These are phyloP conservation scores for Haplosporangium sp. DNA, from an alignment of 371 early-diverging fungal species.

Conservation along the genomic window DNA sequence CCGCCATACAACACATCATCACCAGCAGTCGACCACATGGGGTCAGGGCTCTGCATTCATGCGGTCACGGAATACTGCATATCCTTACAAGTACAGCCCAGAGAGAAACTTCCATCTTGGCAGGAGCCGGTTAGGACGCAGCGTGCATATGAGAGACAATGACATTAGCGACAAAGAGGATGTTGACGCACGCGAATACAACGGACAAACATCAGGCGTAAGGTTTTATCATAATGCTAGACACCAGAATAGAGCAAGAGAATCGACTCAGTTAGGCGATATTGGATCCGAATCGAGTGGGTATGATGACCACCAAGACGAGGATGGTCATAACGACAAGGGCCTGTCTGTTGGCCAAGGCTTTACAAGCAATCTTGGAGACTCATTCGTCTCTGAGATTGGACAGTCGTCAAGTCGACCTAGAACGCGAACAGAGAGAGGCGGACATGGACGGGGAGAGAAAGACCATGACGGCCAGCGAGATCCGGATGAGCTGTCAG, in stretches of 20 bases:
- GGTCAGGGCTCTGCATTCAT: constrained; percentile 21
- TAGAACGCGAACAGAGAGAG: neutral
- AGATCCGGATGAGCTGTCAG: constrained; percentile 19
- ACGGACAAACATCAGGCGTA: constrained; percentile 9
- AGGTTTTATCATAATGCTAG: constrained; percentile 16
- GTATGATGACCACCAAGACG: constrained; percentile 13
- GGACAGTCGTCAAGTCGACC: constrained; percentile 20
- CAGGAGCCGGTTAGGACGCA: constrained; percentile 23
- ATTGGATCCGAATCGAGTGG: constrained; percentile 19
- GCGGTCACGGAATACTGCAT: constrained; percentile 13
- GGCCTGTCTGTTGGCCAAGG: constrained; percentile 1
- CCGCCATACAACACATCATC: constrained; percentile 5
- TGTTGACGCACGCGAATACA: constrained; percentile 1
- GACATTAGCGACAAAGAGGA: constrained; percentile 14
- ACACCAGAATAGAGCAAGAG: constrained; percentile 1
- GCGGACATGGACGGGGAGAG: constrained; percentile 3
- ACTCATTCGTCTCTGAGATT: constrained; percentile 51
- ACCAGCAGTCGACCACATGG: constrained; percentile 22
- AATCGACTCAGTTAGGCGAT: neutral
- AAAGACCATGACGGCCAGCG: constrained; percentile 7
- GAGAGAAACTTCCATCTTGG: constrained; percentile 14
- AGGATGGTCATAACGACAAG: neutral
- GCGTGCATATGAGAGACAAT: neutral
- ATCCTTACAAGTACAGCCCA: neutral
- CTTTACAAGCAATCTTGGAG: constrained; percentile 30